These are phyloP conservation scores for Aplosporella prunicola DNA, from an alignment of 2,329 filamentous ascomycete species.

Conservation along the genomic window DNA sequence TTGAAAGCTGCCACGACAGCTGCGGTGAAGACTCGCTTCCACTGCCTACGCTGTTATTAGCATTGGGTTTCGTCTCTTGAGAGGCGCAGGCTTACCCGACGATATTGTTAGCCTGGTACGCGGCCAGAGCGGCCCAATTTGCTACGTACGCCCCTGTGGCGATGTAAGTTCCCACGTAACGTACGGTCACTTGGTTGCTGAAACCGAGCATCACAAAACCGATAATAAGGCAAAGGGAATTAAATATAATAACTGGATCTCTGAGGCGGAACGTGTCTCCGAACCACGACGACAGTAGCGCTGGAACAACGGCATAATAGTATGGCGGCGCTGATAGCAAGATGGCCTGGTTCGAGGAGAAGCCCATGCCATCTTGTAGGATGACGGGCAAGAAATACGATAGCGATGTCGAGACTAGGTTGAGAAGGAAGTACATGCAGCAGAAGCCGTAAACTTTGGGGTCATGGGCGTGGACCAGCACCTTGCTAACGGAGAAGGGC, in stretches of 20 bases:
- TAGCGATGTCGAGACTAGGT: slow-evolving; percentile 55
- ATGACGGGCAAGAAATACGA: slow-evolving; percentile 59
- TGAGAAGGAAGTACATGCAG: slow-evolving; percentile 56
- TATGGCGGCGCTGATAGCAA: slow-evolving; percentile 58
- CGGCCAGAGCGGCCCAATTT: slow-evolving; percentile 59
- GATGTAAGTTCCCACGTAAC: slow-evolving; percentile 56
- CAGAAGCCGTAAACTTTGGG: slow-evolving; percentile 56
- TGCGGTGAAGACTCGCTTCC: slow-evolving; percentile 54
- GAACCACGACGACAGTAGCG: slow-evolving; percentile 52
- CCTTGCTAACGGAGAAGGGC: slow-evolving; percentile 45
- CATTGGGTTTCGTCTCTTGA: slow-evolving; percentile 16
- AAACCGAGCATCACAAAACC: slow-evolving; percentile 60
- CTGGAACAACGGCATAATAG: slow-evolving; percentile 57
- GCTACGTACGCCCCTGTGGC: slow-evolving; percentile 59
- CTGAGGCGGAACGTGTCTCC: slow-evolving; percentile 53
- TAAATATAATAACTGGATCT: slow-evolving; percentile 56
- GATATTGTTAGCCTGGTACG: slow-evolving; percentile 53
- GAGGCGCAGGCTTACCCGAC: slow-evolving; percentile 24
- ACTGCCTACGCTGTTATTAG: slow-evolving; percentile 38
- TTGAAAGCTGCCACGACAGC: slow-evolving; percentile 53
- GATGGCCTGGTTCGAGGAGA: slow-evolving; percentile 38
- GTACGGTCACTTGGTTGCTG: slow-evolving; percentile 47
- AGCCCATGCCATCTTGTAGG: slow-evolving; percentile 40
- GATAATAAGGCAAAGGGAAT: slow-evolving; percentile 50
- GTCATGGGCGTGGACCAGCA: slow-evolving; percentile 50